Evolutionary conservation across 352 stramenopile species (phyloP), one percentile per base, ranked within the genome.

Genomic region (Phytophthora pluvialis): DNA sequence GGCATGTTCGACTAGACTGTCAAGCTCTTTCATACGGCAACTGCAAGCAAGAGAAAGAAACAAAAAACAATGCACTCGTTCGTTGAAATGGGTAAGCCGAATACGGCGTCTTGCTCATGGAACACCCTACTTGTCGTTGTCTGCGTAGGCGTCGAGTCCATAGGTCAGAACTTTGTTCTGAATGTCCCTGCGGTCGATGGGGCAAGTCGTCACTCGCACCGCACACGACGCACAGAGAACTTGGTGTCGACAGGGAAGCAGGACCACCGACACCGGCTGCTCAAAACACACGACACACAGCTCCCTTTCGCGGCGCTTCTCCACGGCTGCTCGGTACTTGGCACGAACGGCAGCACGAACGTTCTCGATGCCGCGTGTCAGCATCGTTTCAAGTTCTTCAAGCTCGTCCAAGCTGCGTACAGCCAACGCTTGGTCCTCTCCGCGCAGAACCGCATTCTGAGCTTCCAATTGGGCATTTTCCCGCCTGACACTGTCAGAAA

Each of bases 1-100:
- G 81, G 81, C 26, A 93, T 95, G 83, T 90, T 90, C 53, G 86
- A 94, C 64, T 94, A 54, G 44, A 16, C 7, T 35, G 12, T 12
- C 13, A 16, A n/a, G 16, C 15, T 18, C 10, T 28, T 16, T n/a
- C 25, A 16, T 25, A 47, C 32, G 33, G 39, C 31, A 40, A 35
- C 4, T 33, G 10, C 15, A 16, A 51, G 36, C 25, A 8, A 11
- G 11, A 5, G 7, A 5, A 15, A 58, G 54, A 2, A 36, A 21
- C 16, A 38, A 45, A 35, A 49, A 13, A 53, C 9, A 35, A 63
- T 53, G 51, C 46, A 63, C 32, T 31, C 33, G 42, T 59, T 70
- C 12, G 40, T 52, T 50, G 35, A 32, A 33, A 40, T 5, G 29
- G 21, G 25, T 50, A 46, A 38, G 35, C 16, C 1, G 10, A 16